phyloP scores from a whole-genome alignment of 139 green algal species.

The Trebouxia sp. region DNA sequence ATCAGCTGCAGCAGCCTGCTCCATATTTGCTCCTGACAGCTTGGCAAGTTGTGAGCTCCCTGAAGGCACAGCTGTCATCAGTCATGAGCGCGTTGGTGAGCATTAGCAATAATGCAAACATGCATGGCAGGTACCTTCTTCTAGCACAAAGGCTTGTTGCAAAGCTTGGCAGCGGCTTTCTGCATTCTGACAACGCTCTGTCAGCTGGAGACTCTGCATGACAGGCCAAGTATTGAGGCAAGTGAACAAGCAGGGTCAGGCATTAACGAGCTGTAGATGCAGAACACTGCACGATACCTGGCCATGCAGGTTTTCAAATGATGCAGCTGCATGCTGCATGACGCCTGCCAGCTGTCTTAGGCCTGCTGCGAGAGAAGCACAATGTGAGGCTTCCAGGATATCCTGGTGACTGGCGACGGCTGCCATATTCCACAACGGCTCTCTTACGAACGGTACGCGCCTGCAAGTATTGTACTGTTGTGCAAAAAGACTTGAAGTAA shows the following conservation, averaged over 20 bases:
- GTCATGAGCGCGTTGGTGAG: too few species aligned
- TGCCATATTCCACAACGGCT: background rate
- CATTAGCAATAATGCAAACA: too few species aligned
- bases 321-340: background rate
- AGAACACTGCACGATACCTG: too few species aligned
- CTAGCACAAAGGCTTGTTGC: background rate
- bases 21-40: background rate
- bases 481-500: too few species aligned
- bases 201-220: background rate
- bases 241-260: too few species aligned
- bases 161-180: background rate
- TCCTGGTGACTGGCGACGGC: slow-evolving; percentile 1
- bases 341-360: slow-evolving; percentile 1
- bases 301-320: background rate
- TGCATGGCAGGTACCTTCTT: too few species aligned
- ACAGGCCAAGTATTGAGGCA: too few species aligned
- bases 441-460: background rate
- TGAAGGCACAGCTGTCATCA: too few species aligned
- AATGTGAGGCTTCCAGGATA: slow-evolving; percentile 13
- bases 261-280: background rate
- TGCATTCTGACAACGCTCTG: background rate
- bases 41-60: too few species aligned
- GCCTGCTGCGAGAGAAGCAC: slow-evolving; percentile 1
- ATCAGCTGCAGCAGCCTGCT: background rate
- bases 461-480: too few species aligned